Evolutionary conservation across 192 early-diverging fungal genomes (phyloP).

Genomic region (Coemansia sp.): DNA sequence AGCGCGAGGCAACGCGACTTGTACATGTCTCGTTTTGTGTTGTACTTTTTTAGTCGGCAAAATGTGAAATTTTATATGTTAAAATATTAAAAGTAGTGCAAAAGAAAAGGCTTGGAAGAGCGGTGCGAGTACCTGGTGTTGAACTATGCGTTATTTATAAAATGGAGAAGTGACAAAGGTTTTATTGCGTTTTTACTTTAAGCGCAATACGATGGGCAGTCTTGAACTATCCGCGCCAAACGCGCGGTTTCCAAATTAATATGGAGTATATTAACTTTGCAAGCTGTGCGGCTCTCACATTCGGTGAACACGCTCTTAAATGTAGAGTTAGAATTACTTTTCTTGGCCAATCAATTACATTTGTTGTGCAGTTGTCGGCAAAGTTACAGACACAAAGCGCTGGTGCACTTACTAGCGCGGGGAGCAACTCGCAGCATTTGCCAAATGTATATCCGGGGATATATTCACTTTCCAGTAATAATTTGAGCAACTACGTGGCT

Average conservation of each 20-base stretch:
- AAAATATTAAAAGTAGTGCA: not conserved
- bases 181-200: not conserved
- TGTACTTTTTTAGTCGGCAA: not conserved
- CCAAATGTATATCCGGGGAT: not conserved
- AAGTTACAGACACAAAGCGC: not conserved
- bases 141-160: not conserved
- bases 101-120: not conserved
- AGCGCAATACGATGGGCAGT: not conserved
- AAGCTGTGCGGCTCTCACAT: constrained; percentile 3
- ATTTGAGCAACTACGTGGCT: not conserved
- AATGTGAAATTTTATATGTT: not conserved
- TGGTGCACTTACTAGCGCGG: not conserved
- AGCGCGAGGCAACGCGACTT: constrained; percentile 7
- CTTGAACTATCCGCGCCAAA: not conserved
- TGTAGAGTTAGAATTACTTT: not conserved
- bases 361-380: not conserved
- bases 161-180: not conserved
- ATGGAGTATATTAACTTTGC: not conserved
- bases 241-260: not conserved
- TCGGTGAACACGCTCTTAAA: not conserved
- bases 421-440: not conserved
- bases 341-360: not conserved
- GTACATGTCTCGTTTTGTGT: not conserved
- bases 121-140: not conserved
- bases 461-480: not conserved